Percentiles rank a stretch among this genome's conserved stretches.
These are phyloP conservation scores for Bryum argenteum DNA, from an alignment of 225 moss, liverwort and hornwort genomes.

Conservation along the genomic window DNA sequence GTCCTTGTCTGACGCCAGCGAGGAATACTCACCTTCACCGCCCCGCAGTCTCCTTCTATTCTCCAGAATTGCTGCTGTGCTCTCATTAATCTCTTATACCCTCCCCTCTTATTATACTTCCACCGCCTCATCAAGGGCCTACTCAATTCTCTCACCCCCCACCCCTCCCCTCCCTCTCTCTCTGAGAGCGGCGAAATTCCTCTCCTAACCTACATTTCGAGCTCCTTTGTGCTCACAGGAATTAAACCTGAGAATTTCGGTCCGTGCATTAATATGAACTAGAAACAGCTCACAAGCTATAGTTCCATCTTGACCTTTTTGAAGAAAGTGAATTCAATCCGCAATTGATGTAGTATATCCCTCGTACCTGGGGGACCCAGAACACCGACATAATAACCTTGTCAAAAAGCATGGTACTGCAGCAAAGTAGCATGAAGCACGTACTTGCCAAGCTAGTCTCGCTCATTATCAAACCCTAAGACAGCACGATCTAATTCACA, in stretches of 20 bases:
- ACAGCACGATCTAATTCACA: background rate
- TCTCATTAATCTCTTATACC: slow-evolving; percentile 31
- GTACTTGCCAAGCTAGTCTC: too few relatives aligned
- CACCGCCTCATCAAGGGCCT: slow-evolving; percentile 20
- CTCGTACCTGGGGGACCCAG: slow-evolving; percentile 32
- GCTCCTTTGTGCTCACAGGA: background rate
- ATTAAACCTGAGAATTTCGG: slow-evolving; percentile 14
- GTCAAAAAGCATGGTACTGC: background rate
- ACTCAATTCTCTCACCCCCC: background rate
- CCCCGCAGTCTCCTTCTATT: slow-evolving; percentile 33
- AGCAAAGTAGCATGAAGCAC: background rate
- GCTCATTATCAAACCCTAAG: background rate
- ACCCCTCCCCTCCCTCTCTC: background rate
- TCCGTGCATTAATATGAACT: slow-evolving; percentile 11
- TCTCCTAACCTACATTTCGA: slow-evolving; percentile 14
- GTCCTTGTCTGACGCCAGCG: slow-evolving; percentile 95
- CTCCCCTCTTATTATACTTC: slow-evolving; percentile 25
- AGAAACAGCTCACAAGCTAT: background rate
- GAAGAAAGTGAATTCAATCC: background rate
- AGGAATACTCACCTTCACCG: slow-evolving; percentile 47
- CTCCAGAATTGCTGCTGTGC: background rate
- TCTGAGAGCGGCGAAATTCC: background rate
- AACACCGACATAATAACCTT: background rate
- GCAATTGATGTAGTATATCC: background rate
- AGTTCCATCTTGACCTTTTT: background rate